These are phyloP conservation scores for Cetradonia linearis DNA, from an alignment of 495 filamentous ascomycete species.

Conservation along the genomic window DNA sequence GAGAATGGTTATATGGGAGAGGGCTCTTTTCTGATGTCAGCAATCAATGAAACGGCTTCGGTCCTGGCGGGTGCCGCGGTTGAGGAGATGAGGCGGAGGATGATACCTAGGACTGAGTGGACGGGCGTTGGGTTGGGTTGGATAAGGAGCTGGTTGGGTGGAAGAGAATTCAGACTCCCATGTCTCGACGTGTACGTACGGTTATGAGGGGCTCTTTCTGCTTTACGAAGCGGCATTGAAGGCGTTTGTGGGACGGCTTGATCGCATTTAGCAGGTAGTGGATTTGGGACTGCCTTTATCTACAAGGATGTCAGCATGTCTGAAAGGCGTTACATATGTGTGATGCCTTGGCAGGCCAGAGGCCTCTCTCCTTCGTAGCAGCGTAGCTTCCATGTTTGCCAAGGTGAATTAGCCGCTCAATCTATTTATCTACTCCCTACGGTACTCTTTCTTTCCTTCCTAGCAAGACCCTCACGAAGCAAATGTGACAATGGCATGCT, in stretches of 20 bases:
- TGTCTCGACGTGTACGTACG: constrained; percentile 75
- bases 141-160: constrained; percentile 64
- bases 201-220: constrained; percentile 34
- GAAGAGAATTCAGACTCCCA: constrained; percentile 70
- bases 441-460: no score
- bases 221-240: neutral
- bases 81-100: constrained; percentile 47
- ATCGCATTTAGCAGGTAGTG: constrained; percentile 11
- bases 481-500: neutral
- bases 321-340: neutral
- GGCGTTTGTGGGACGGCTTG: constrained; percentile 1
- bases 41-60: constrained; percentile 57
- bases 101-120: constrained; percentile 52
- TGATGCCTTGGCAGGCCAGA: neutral
- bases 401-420: neutral
- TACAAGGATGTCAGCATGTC: neutral
- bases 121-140: constrained; percentile 74
- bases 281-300: neutral
- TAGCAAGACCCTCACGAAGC: neutral
- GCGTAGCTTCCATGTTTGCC: neutral
- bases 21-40: constrained; percentile 45
- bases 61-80: constrained; percentile 56
- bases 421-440: neutral
- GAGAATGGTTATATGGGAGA: constrained; percentile 32
- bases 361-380: no score